Base-by-base conservation (phyloP, 164 flowering plant genomes). In the Vitis rupestris region DNA sequence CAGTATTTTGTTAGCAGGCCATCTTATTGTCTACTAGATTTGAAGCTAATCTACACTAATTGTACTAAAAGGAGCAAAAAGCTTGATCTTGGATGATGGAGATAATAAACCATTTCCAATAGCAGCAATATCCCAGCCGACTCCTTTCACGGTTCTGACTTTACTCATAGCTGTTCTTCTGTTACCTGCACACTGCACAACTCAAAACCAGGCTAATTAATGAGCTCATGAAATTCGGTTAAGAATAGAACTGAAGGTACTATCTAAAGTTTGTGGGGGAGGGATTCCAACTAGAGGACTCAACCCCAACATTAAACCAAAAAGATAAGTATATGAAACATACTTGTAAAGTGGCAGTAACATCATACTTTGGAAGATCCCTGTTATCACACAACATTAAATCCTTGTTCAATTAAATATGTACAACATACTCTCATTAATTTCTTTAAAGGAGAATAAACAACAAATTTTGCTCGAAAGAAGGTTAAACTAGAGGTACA, bases 101-200 rank as follows among this genome's bases (percentile, higher is more conserved):
- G 16, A 72, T 62, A 70, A 69, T 89, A 50, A 67, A 93, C 98
- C 99, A 81, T 91, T 96, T 78, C 99, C 98, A 59, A 96, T 48
- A 37, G 98, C 98, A 78, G 93, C 74, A 74, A 93, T 81, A 81
- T 88, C 97, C 99, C 99, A 95, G 61, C 99, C 99, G 76, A 95
- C 97, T 76, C 98, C 99, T 77, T 74, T 91, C 68, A 95, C 99
- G 69, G 78, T 86, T 72, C 76, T 84, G 48, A 64, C 78, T 61
- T 89, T 83, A 83, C 98, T 96, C 99, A 96, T 96, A 31, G 99
- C 98, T n/a, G 97, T 96, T 81, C 99, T 88, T 71, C 99, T 83
- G 75, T 96, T 96, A 52, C 99, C 99, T 72, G 99, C 99, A 84
- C 99, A 96, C 99, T 95, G 80, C 9, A 51, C 30, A 70, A 66